phyloP scores from a whole-genome alignment of 805 yeast species.

The Candida xiaguanensis region DNA sequence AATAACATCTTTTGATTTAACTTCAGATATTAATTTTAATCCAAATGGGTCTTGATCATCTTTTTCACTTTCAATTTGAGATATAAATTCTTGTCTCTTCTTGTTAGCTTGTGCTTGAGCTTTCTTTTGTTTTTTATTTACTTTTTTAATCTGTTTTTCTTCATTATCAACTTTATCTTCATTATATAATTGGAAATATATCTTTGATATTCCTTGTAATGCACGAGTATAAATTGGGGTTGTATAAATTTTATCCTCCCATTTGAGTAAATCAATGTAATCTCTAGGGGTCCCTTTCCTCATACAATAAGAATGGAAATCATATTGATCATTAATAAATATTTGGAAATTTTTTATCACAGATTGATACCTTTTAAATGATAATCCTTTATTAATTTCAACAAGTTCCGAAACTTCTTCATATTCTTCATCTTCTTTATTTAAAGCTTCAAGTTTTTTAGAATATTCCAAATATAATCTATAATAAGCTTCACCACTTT shows the following conservation, averaged over 20 bases:
- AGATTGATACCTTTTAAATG: constrained; percentile 73
- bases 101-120: constrained; percentile 47
- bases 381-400: constrained; percentile 56
- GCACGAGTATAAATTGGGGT: constrained; percentile 74
- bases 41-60: constrained; percentile 64
- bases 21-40: constrained; percentile 30
- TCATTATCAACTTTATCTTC: constrained; percentile 19
- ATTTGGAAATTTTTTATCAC: constrained; percentile 65
- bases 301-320: constrained; percentile 90
- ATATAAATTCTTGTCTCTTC: constrained; percentile 51
- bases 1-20: constrained; percentile 36
- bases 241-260: constrained; percentile 76
- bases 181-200: constrained; percentile 45
- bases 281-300: constrained; percentile 88
- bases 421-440: constrained; percentile 18
- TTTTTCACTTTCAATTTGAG: constrained; percentile 39
- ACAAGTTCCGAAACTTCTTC: constrained; percentile 42
- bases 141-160: constrained; percentile 15
- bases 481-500: constrained; percentile 77
- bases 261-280: constrained; percentile 67
- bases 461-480: constrained; percentile 46
- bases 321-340: constrained; percentile 81
- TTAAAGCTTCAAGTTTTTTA: constrained; percentile 14
- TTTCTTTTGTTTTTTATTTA: constrained; percentile 54
- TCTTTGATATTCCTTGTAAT: constrained; percentile 55